These are phyloP conservation scores for Ustilago shanxiensis DNA, from an alignment of 1,284 basidiomycete genomes.

Conservation along the genomic window DNA sequence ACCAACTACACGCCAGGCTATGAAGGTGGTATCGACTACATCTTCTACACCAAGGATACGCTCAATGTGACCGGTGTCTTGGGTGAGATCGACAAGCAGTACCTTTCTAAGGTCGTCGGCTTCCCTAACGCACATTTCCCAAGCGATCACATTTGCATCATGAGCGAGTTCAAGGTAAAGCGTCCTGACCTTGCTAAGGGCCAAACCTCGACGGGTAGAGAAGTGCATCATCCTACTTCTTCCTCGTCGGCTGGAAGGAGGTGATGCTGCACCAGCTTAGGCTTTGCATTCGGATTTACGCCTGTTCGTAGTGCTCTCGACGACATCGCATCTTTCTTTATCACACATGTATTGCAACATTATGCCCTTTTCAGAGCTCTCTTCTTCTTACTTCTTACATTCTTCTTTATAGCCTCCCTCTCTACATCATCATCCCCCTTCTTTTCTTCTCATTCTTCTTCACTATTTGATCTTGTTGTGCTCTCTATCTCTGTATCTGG, in stretches of 20 bases:
- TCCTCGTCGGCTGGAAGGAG: slow-evolving; percentile 16
- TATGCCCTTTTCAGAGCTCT: not conserved
- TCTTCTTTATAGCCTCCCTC: slow-evolving; percentile 1
- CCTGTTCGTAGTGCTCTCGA: not conserved
- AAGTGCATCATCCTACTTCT: slow-evolving; percentile 30
- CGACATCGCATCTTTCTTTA: not conserved
- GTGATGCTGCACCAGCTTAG: not conserved
- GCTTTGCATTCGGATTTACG: too few relatives aligned
- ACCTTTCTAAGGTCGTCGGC: slow-evolving; percentile 91
- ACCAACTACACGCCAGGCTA: slow-evolving; percentile 88
- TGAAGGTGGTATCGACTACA: slow-evolving; percentile 83
- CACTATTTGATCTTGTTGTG: not conserved
- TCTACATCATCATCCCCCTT: slow-evolving; percentile 1
- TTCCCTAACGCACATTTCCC: slow-evolving; percentile 98
- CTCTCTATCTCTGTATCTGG: slow-evolving; percentile 31
- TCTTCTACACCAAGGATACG: slow-evolving; percentile 87
- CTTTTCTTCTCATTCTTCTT: not conserved
- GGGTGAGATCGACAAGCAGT: slow-evolving; percentile 86
- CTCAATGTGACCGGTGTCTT: slow-evolving; percentile 87
- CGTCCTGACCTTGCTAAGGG: slow-evolving; percentile 18
- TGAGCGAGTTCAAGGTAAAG: slow-evolving; percentile 68
- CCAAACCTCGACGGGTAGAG: slow-evolving; percentile 10
- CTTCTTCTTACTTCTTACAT: not conserved
- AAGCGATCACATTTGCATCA: slow-evolving; percentile 68
- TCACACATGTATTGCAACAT: not conserved